phyloP scores from a whole-genome alignment of 2,329 filamentous ascomycete genomes.

The Lasiodiplodia theobromae region DNA sequence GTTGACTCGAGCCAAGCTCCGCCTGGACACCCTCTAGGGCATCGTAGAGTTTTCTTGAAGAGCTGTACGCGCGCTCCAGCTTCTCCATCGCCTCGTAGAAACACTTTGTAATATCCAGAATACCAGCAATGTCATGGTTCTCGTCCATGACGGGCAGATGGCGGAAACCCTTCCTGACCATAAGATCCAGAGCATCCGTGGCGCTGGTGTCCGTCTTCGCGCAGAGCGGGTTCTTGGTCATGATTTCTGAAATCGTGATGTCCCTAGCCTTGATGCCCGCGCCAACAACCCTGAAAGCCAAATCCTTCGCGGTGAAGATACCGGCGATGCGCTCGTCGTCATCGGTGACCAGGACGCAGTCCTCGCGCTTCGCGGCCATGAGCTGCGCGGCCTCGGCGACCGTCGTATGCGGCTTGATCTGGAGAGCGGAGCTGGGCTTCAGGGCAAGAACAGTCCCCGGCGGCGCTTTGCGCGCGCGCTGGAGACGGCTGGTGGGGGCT shows the following conservation, averaged over 20 bases:
- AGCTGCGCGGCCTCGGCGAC: conserved; percentile 96
- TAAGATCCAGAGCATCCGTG: conserved; percentile 94
- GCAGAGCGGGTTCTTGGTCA: conserved; percentile 99
- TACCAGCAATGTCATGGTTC: conserved; percentile 98
- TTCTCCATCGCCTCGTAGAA: conserved; percentile 99
- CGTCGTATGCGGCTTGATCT: conserved; percentile 94
- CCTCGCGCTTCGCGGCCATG: conserved; percentile 98
- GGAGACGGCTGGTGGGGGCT: conserved; percentile 76
- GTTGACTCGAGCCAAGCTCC: conserved; percentile 92
- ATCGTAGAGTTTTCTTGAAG: conserved; percentile 97
- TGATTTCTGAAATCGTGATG: conserved; percentile 96
- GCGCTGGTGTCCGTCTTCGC: conserved; percentile 97
- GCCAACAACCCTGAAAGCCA: conserved; percentile 95
- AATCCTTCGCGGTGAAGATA: conserved; percentile 98
- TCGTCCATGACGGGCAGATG: conserved; percentile 99
- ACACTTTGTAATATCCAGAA: conserved; percentile 98
- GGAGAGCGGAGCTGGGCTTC: conserved; percentile 92
- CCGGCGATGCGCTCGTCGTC: conserved; percentile 97
- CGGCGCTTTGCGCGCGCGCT: conserved; percentile 89
- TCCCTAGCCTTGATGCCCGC: conserved; percentile 86
- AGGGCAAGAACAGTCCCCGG: conserved; percentile 95
- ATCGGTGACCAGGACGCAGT: conserved; percentile 96
- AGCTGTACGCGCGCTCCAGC: conserved; percentile 94
- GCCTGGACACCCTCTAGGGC: conserved; percentile 97
- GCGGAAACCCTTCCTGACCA: conserved; percentile 98